phyloP scores from a whole-genome alignment of 2,329 filamentous ascomycete genomes.

The Bipolaris victoriae region DNA sequence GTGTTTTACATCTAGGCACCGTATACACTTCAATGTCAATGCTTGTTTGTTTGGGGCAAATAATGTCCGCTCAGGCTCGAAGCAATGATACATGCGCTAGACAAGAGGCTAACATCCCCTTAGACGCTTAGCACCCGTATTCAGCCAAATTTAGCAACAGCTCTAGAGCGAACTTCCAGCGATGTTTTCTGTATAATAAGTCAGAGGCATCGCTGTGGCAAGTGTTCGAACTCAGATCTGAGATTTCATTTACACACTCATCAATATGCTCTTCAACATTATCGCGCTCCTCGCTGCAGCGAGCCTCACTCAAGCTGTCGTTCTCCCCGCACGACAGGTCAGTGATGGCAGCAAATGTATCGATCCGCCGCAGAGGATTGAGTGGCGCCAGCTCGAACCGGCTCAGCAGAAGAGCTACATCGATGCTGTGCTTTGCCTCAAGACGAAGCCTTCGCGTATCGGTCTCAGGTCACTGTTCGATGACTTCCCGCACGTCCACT shows the following conservation, averaged over 20 bases:
- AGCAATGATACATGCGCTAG: neutral
- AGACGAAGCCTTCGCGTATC: constrained; percentile 27
- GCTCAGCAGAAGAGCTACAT: constrained; percentile 23
- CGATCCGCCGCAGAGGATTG: neutral
- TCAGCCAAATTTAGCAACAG: neutral
- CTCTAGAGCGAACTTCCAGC: neutral
- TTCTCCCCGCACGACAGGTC: neutral
- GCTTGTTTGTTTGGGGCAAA: neutral
- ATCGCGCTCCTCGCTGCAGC: neutral
- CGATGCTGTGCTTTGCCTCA: constrained; percentile 38
- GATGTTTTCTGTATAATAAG: neutral
- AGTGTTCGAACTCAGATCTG: neutral
- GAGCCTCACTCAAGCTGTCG: neutral
- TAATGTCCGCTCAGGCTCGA: neutral
- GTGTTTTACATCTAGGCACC: neutral
- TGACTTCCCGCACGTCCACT: constrained; percentile 43
- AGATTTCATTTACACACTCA: neutral
- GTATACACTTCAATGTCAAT: neutral
- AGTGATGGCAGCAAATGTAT: neutral
- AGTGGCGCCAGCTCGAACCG: neutral
- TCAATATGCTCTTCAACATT: neutral
- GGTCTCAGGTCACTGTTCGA: constrained; percentile 37
- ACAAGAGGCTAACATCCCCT: neutral
- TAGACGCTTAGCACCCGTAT: neutral
- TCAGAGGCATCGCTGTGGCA: neutral